Evolutionary conservation across 805 yeast genomes (phyloP), one percentile per base, ranked within the genome.

Genomic region (Wickerhamiella vanderwaltii): DNA sequence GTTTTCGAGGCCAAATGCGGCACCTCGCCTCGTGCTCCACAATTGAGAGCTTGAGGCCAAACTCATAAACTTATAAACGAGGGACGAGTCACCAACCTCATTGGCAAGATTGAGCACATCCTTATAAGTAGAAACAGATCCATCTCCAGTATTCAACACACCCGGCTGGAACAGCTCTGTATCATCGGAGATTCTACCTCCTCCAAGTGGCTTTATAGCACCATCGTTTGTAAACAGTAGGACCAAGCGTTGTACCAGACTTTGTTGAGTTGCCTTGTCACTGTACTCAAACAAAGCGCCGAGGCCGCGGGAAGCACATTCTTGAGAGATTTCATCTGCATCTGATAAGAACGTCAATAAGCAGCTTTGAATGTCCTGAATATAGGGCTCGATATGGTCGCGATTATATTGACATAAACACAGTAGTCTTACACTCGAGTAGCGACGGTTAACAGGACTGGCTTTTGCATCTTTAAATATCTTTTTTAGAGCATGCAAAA

Each of bases 31-130:
- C 0, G 95, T 82, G 0, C 93, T 73, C 98, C 98, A 88, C 16
- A 87, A 61, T 0, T 91, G 77, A 0, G 95, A 83, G 40, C 78
- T 79, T 48, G 83, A 79, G 0, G 96, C 94, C 43, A 88, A 63
- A 0, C 94, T 77, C 95, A 88, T 85, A 57, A 88, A 88, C 55
- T 85, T 83, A 61, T 88, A 88, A 4, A 88, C 95, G 49, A 88
- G 69, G 49, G 91, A 73, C 11, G 97, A 95, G 59, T 88, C 95
- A 22, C 97, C 97, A 7, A 86, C 93, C 55, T 88, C 98, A 1
- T 91, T 75, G 0, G 98, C 96, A 38, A 88, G 65, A 51, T 67
- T 82, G 51, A 88, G 66, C 23, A 88, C 83, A 59, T 88, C 98
- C 52, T 80, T 83, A 57, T 88, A 88, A 0, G 97, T 87, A 0